These are phyloP conservation scores for Alternaria infectoria DNA, from an alignment of 2,329 filamentous ascomycete genomes.

Conservation along the genomic window DNA sequence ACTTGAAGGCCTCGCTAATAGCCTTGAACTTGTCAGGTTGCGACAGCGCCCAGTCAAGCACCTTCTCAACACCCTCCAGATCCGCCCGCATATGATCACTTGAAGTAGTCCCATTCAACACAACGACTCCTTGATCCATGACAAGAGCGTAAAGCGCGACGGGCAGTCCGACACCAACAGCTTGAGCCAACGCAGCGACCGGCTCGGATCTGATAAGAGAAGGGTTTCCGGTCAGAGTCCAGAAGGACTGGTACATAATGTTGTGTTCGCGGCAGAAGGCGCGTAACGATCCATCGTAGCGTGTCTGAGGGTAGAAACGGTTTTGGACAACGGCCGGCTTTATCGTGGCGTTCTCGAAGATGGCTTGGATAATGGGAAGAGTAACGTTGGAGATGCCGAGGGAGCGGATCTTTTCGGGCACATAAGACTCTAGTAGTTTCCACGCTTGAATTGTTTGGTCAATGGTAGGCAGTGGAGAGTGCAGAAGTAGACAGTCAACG, in stretches of 20 bases:
- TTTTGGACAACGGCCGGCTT: conserved; percentile 76
- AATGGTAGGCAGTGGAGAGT: conserved; percentile 61
- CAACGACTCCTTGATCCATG: conserved; percentile 57
- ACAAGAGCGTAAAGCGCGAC: conserved; percentile 65
- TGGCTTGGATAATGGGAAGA: conserved; percentile 61
- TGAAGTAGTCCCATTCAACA: conserved; percentile 65
- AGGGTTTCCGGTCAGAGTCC: conserved; percentile 67
- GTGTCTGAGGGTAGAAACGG: conserved; percentile 67
- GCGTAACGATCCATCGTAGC: conserved; percentile 67
- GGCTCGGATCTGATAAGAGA: conserved; percentile 54
- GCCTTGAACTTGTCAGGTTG: conserved; percentile 58
- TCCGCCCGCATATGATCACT: conserved; percentile 60
- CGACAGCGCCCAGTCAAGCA: conserved; percentile 53
- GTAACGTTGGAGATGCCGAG: conserved; percentile 79
- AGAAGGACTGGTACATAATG: conserved; percentile 66
- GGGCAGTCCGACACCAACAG: conserved; percentile 50
- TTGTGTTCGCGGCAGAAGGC: conserved; percentile 59
- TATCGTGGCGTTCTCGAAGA: conserved; percentile 57
- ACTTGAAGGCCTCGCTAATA: conserved; percentile 32
- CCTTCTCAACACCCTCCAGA: conserved; percentile 52
- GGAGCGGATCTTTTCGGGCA: conserved; percentile 67
- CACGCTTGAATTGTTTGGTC: conserved; percentile 68
- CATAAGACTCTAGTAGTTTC: conserved; percentile 69
- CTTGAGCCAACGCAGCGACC: conserved; percentile 59
- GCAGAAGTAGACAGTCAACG: conserved; percentile 65